phyloP scores from a whole-genome alignment of 2,329 filamentous ascomycete genomes.

The Aspergillus versicolor region DNA sequence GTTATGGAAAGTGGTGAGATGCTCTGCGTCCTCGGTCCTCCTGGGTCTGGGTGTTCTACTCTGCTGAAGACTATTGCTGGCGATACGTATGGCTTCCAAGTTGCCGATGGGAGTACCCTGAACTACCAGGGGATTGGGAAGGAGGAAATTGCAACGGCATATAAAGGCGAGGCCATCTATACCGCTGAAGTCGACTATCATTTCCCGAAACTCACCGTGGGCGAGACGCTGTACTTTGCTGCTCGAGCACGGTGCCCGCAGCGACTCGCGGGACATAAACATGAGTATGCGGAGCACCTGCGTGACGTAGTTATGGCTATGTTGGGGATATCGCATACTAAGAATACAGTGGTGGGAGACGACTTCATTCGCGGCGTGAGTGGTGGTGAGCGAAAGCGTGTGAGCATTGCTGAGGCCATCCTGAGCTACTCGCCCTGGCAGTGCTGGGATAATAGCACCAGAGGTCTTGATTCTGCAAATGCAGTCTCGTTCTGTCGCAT shows the following conservation, averaged over 20 bases:
- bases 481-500: constrained; percentile 58
- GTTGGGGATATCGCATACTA: constrained; percentile 51
- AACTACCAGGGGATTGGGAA: constrained; percentile 65
- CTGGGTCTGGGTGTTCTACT: constrained; percentile 63
- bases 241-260: constrained; percentile 61
- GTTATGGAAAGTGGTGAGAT: too few relatives aligned
- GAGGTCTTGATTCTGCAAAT: constrained; percentile 55
- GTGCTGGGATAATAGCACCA: constrained; percentile 50
- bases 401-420: constrained; percentile 57
- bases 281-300: constrained; percentile 45
- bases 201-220: constrained; percentile 74
- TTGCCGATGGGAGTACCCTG: constrained; percentile 69
- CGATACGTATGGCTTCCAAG: constrained; percentile 75
- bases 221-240: constrained; percentile 76
- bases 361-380: constrained; percentile 62
- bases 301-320: constrained; percentile 47
- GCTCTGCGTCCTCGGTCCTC: too few relatives aligned
- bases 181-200: constrained; percentile 81
- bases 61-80: constrained; percentile 82
- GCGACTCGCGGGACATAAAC: constrained; percentile 37
- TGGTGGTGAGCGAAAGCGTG: constrained; percentile 62
- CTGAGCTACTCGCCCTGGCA: constrained; percentile 48
- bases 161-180: constrained; percentile 83
- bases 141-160: neutral
- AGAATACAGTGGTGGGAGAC: constrained; percentile 48